These are phyloP conservation scores for Geosmithia morbida DNA, from an alignment of 2,329 filamentous ascomycete genomes.

Conservation along the genomic window DNA sequence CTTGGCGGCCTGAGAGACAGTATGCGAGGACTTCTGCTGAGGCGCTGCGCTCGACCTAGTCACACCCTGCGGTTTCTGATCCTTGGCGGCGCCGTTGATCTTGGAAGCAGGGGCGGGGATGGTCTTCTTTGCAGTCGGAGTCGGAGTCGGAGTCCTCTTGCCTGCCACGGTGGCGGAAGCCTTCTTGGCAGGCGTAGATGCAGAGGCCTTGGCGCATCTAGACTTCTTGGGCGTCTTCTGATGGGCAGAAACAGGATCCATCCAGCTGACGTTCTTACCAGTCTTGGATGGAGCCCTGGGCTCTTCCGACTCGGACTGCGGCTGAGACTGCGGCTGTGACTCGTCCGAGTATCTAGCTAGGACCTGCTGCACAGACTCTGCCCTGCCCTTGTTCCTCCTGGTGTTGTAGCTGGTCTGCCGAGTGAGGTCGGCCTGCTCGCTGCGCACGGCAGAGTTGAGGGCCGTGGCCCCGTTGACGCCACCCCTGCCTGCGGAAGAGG, in stretches of 20 bases:
- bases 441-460: conserved; percentile 11
- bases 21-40: conserved; percentile 10
- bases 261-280: conserved; percentile 19
- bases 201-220: neutral
- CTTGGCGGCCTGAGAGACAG: conserved; percentile 9
- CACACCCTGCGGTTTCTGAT: conserved; percentile 6
- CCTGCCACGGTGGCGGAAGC: too few relatives aligned
- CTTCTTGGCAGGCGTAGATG: too few relatives aligned
- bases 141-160: neutral
- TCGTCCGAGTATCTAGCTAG: conserved; percentile 15
- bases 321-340: neutral
- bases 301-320: conserved; percentile 4
- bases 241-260: conserved; percentile 14
- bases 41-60: conserved; percentile 13
- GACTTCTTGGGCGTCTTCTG: conserved; percentile 7
- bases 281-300: conserved; percentile 5
- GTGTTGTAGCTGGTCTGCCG: conserved; percentile 19
- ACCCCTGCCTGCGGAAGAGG: conserved; percentile 9
- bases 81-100: too few relatives aligned
- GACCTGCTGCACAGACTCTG: conserved; percentile 18
- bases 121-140: neutral
- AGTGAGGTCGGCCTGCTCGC: conserved; percentile 16
- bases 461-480: conserved; percentile 6
- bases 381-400: conserved; percentile 17
- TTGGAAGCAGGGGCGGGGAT: too few relatives aligned